These are phyloP conservation scores for Amylostereum chailletii DNA, from an alignment of 1,284 basidiomycete genomes.

Conservation along the genomic window DNA sequence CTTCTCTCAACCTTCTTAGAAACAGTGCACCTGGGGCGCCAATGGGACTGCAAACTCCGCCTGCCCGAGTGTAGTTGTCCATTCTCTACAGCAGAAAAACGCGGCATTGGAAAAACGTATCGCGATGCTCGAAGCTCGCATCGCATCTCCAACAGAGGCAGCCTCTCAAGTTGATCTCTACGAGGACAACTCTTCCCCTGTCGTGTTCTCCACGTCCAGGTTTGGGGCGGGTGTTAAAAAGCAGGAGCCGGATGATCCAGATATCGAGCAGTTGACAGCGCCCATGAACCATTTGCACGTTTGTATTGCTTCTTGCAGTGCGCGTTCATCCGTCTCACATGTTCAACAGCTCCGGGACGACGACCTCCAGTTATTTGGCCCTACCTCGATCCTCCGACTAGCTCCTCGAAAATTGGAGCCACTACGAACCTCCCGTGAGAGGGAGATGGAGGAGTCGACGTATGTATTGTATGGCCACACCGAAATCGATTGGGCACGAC, in stretches of 20 bases:
- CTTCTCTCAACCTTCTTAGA: neutral
- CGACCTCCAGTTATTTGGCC: constrained; percentile 26
- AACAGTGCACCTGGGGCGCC: constrained; percentile 44
- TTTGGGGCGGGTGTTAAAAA: neutral
- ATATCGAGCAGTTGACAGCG: constrained; percentile 23
- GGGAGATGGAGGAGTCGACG: no score
- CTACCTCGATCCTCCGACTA: constrained; percentile 27
- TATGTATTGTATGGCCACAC: no score
- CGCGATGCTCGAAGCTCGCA: constrained; percentile 12
- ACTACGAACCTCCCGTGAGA: no score
- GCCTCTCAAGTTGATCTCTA: no score
- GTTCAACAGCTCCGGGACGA: constrained; percentile 20
- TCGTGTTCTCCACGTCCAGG: no score
- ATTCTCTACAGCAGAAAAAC: constrained; percentile 35
- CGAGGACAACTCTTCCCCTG: no score
- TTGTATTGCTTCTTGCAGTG: constrained; percentile 7
- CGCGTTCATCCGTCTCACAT: neutral
- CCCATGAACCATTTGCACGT: constrained; percentile 26
- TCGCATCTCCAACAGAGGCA: no score
- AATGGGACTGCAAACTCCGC: constrained; percentile 41
- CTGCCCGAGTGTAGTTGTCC: constrained; percentile 37
- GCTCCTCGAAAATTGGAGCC: constrained; percentile 5
- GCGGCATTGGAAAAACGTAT: constrained; percentile 38
- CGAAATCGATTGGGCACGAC: constrained; percentile 39
- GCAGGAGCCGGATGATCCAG: constrained; percentile 20